phyloP scores from a whole-genome alignment of 768 basidiomycete genomes.

The Agaricus subrufescens region DNA sequence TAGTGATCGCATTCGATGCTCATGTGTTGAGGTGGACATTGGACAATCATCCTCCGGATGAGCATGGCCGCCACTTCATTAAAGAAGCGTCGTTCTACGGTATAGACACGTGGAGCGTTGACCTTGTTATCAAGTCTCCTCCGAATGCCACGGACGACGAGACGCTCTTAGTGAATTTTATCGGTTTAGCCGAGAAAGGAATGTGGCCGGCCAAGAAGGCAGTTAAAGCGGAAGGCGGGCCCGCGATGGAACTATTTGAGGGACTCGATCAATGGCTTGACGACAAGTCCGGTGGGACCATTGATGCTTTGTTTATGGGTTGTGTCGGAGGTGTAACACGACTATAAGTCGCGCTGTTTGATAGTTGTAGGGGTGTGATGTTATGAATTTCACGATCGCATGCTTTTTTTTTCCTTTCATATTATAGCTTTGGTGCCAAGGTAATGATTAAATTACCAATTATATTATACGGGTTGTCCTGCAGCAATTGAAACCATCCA shows the following conservation, averaged over 20 bases:
- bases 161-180: conserved; percentile 60
- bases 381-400: not conserved
- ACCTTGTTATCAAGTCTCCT: conserved; percentile 62
- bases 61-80: conserved; percentile 78
- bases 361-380: not conserved
- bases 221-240: conserved; percentile 43
- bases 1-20: conserved; percentile 87
- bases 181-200: conserved; percentile 76
- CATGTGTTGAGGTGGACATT: conserved; percentile 84
- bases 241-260: conserved; percentile 71
- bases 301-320: conserved; percentile 67
- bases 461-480: no score
- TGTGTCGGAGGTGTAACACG: conserved; percentile 60
- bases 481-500: not conserved
- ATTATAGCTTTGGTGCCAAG: not conserved
- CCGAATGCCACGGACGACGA: conserved; percentile 19
- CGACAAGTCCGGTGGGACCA: conserved; percentile 51
- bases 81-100: conserved; percentile 90
- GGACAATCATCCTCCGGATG: conserved; percentile 72
- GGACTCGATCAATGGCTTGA: conserved; percentile 74
- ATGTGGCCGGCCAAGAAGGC: conserved; percentile 78
- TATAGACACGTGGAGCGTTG: conserved; percentile 64
- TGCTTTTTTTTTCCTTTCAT: not conserved
- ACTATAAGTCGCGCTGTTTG: conserved; percentile 21
- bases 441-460: not conserved